Base-by-base conservation (phyloP, 192 early-diverging fungal genomes). In the Linderina pennispora region DNA sequence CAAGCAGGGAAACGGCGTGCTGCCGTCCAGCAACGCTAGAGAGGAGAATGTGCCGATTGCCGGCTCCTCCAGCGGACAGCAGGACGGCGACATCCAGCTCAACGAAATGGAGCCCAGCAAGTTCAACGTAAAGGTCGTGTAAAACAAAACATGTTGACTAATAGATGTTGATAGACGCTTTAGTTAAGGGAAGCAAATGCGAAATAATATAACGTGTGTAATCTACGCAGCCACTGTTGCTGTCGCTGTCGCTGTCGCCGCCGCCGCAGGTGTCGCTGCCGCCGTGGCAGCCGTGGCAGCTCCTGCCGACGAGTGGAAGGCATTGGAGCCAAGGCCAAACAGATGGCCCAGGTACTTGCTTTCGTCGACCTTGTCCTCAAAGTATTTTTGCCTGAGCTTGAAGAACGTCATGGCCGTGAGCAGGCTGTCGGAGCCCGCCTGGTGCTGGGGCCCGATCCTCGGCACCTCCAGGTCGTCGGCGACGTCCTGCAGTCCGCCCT, bases 331-430 rank as follows among this genome's bases (percentile, higher is more conserved):
- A 3, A 74, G 39, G 5, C 70, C 70, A 58, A 66, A 74, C 45
- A 74, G 28, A 25, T 66, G 58, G 14, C 70, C 70, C 77, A 93
- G 75, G 49, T 89, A 97, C 65, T 92, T 92, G 19, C 78, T 67
- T 58, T 99, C 96, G 59, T 97, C 96, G 47, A 99, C 91, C 19
- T 75, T 74, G 67, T 94, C 89, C 58, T 97, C 93, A 77, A 99
- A 97, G 65, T 87, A 96, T 48, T 87, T 87, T 74, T 94, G 84
- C 31, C 92, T 82, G 89, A 99, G 90, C 58, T 93, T 90, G 71
- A 99, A 99, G 57, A 97, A 99, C n/a, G 92, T 91, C 47, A 89
- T 86, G n/a, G 83, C 83, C 4, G 97, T 99, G 51, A 99, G 65
- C 40, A 99, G 64, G 51, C 88, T 91, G 52, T 99, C 97, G 56